Percentiles rank a stretch among this genome's conserved stretches.
These are phyloP conservation scores for Penicillium sp. DNA, from an alignment of 2,329 filamentous ascomycete genomes.

Conservation along the genomic window DNA sequence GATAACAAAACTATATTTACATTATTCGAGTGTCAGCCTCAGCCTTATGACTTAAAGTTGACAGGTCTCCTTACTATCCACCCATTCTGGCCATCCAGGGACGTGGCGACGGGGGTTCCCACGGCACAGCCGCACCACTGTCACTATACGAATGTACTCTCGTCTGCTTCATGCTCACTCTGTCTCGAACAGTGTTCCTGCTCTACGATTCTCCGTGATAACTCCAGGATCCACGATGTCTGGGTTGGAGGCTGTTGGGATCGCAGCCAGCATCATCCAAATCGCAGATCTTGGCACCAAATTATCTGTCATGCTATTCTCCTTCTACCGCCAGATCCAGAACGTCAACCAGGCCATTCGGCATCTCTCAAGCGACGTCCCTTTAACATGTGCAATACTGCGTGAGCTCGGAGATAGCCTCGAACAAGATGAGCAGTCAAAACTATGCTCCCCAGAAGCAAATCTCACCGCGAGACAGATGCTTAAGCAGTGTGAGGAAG, in stretches of 20 bases:
- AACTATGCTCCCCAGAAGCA: slow-evolving; percentile 22
- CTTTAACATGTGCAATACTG: slow-evolving; percentile 32
- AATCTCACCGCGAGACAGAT: slow-evolving; percentile 6
- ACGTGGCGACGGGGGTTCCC: neutral
- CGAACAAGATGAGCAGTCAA: slow-evolving; percentile 23
- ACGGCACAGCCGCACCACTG: neutral
- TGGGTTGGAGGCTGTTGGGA: slow-evolving; percentile 25
- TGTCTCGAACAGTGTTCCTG: no score
- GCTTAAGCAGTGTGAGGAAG: slow-evolving; percentile 25
- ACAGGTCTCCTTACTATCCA: neutral
- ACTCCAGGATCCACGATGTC: slow-evolving; percentile 14
- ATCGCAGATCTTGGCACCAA: slow-evolving; percentile 33
- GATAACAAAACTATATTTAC: neutral
- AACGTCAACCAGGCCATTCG: slow-evolving; percentile 25
- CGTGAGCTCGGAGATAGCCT: slow-evolving; percentile 31
- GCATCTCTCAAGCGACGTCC: slow-evolving; percentile 33
- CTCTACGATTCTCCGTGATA: neutral
- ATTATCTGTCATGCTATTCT: slow-evolving; percentile 33
- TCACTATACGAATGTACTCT: no score
- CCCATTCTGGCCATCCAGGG: neutral
- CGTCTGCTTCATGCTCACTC: no score
- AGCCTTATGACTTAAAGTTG: neutral
- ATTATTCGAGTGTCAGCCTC: neutral
- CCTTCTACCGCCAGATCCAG: slow-evolving; percentile 32
- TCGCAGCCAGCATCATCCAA: slow-evolving; percentile 34